Percentiles rank a stretch among this genome's conserved stretches.
Conservation (phyloP, 495 filamentous ascomycete species). For the Penicillium arizonense region DNA sequence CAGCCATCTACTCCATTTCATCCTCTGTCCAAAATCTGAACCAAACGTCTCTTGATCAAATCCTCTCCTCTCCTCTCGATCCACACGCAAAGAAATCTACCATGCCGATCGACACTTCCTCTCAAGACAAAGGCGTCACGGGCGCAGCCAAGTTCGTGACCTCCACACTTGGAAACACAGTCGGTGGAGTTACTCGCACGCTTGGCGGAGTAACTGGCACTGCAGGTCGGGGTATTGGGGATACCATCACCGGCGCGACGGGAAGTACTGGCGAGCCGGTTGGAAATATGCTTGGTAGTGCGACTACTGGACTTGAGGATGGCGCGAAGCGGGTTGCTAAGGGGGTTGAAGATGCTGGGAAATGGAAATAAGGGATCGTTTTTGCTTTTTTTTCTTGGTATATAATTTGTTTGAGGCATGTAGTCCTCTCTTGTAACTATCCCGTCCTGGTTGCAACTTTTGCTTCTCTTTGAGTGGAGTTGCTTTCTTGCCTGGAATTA, state of each 20-base stretch:
- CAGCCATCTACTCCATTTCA: not conserved
- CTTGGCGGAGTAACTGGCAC: conserved; percentile 69
- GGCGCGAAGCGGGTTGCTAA: conserved; percentile 55
- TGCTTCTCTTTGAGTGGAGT: too few species aligned
- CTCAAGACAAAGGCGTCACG: conserved; percentile 34
- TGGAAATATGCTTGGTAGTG: conserved; percentile 61
- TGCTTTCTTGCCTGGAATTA: too few species aligned
- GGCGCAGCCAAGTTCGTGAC: conserved; percentile 48
- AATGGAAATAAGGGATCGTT: conserved; percentile 50
- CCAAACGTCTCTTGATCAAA: not conserved
- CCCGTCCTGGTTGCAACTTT: too few species aligned
- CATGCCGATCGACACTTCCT: conserved; percentile 21
- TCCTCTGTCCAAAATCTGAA: too few species aligned
- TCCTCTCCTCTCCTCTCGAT: not conserved
- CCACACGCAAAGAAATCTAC: not conserved
- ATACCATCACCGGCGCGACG: conserved; percentile 61
- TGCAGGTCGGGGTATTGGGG: conserved; percentile 60
- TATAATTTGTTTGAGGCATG: not conserved
- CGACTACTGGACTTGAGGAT: conserved; percentile 59
- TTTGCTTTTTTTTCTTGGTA: not conserved
- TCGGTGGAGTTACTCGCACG: conserved; percentile 63
- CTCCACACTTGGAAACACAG: conserved; percentile 57
- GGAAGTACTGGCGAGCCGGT: conserved; percentile 64
- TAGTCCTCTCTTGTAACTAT: too few species aligned
- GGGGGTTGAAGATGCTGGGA: conserved; percentile 66